These are phyloP conservation scores for Botrytis sinoallii DNA, from an alignment of 2,329 filamentous ascomycete species.

Conservation along the genomic window DNA sequence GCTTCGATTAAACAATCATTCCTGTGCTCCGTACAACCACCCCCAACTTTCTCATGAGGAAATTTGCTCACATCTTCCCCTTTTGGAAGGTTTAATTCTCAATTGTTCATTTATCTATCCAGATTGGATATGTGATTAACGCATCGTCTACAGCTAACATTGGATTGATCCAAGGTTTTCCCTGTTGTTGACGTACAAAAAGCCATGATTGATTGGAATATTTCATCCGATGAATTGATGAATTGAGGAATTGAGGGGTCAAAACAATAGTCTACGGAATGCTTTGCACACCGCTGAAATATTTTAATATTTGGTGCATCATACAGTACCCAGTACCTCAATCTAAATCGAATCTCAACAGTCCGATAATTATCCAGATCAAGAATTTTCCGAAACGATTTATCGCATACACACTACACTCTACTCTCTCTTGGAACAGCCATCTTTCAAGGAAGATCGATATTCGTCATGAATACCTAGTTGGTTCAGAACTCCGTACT, in stretches of 20 bases:
- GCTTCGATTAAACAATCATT: neutral
- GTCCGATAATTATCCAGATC: neutral
- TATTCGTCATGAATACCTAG: neutral
- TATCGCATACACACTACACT: neutral
- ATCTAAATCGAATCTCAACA: neutral
- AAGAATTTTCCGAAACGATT: neutral
- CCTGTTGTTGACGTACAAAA: neutral
- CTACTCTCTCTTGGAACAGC: neutral
- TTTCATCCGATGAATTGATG: slow-evolving; percentile 1
- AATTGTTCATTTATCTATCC: neutral
- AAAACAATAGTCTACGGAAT: neutral
- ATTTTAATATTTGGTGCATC: neutral
- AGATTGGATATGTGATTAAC: neutral
- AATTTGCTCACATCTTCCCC: slow-evolving; percentile 9
- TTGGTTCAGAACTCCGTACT: neutral
- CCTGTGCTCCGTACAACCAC: neutral
- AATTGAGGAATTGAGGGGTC: neutral
- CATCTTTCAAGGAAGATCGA: neutral
- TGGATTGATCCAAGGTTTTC: neutral
- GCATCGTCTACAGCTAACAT: neutral
- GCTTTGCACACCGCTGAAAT: slow-evolving; percentile 14
- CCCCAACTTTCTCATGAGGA: slow-evolving; percentile 6
- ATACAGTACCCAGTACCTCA: neutral
- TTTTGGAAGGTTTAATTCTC: neutral
- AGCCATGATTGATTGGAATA: neutral